Evolutionary conservation across 495 filamentous ascomycete species (phyloP).

Genomic region (Annulohypoxylon nitens): DNA sequence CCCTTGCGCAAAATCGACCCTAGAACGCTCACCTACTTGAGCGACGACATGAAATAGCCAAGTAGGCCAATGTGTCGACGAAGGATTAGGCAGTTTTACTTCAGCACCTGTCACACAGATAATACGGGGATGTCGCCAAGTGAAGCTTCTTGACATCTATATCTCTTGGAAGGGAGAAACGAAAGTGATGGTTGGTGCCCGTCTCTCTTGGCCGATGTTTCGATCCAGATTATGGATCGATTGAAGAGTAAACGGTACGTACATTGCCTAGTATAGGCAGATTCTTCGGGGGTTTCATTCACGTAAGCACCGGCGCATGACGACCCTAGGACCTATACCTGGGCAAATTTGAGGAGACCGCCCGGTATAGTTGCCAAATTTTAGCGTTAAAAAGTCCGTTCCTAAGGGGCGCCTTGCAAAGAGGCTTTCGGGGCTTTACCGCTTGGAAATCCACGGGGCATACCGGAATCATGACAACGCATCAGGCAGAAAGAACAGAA

Average conservation of each 20-base stretch:
- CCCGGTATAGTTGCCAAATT: background rate
- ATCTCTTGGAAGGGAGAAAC: constrained; percentile 24
- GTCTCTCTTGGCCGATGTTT: constrained; percentile 44
- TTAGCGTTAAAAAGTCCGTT: constrained; percentile 1
- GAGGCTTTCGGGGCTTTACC: constrained; percentile 12
- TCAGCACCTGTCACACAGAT: constrained; percentile 27
- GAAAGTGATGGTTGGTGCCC: constrained; percentile 36
- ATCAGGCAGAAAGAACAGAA: background rate
- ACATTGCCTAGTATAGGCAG: background rate
- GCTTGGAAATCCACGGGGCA: constrained; percentile 4
- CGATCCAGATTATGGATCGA: constrained; percentile 24
- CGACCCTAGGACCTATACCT: background rate
- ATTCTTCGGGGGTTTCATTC: background rate
- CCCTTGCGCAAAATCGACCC: constrained; percentile 10
- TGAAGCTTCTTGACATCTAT: constrained; percentile 24
- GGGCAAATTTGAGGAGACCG: constrained; percentile 8
- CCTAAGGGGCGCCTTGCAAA: background rate
- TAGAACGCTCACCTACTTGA: constrained; percentile 2
- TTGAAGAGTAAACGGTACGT: constrained; percentile 5
- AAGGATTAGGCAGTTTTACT: constrained; percentile 29
- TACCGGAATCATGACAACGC: background rate
- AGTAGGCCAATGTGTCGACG: constrained; percentile 22
- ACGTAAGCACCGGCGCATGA: constrained; percentile 10
- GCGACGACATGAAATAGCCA: constrained; percentile 30
- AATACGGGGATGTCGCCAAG: constrained; percentile 29